Evolutionary conservation across 1,284 basidiomycete species (phyloP), one percentile per base, ranked within the genome.

Genomic region (Ustilago hordei): DNA sequence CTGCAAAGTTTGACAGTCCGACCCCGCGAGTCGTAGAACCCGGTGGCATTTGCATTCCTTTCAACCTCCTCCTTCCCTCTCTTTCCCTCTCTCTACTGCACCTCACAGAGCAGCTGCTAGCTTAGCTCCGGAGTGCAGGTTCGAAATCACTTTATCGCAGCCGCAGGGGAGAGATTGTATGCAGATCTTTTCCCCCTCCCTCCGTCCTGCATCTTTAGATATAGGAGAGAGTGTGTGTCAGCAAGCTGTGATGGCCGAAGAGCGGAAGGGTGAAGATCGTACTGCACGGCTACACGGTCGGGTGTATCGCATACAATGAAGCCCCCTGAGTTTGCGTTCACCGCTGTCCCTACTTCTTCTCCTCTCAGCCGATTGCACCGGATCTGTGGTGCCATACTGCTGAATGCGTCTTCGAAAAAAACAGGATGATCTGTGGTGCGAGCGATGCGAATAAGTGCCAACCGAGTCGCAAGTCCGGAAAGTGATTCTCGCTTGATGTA

Each of bases 1-100:
- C 45, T 50, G 48, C 59, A 43, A 31, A 43, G 38, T 45, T 54
- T 64, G 55, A 64, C 48, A 58, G 56, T 64, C 63, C 63, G 63
- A 64, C 63, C 32, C 63, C 55, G 63, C 38, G 55, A 57, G 9
- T 45, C 41, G n/a, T 45, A 45, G 15, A 45, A 19, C 13, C 8
- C 41, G 41, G 11, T 15, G 41, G 45, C 19, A 50, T 32, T 23
- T 12, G 48, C 48, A 50, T 50, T 50, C 48, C 23, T 50, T 32
- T 50, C 31, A 13, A 2, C 31, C 28, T 50, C 48, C 32, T 17
- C 9, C 31, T 50, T 28, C 23, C 23, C 23, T 23, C 38, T 39
- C 38, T 15, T 15, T 39, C 2, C 9, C 0, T 11, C 38, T 39
- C 15, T 4, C 38, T 9, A 9, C 38, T 39, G 38, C 11, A 39